phyloP scores from a whole-genome alignment of 2,329 filamentous ascomycete genomes.

The Pezicula rhizophila region DNA sequence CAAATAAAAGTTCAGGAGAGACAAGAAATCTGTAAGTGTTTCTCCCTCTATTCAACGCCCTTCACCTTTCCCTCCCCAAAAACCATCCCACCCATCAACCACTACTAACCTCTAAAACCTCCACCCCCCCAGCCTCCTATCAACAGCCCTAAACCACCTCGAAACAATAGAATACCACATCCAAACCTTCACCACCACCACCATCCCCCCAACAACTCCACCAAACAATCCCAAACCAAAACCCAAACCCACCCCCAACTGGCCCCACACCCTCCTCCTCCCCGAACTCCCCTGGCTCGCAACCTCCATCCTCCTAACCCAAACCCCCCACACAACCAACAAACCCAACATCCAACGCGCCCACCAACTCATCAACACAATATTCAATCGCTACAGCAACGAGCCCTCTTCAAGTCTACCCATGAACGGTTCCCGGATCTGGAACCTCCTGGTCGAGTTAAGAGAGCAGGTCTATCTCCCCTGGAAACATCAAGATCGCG shows the following conservation, averaged over 20 bases:
- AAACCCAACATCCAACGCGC: constrained; percentile 9
- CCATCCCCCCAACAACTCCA: constrained; percentile 11
- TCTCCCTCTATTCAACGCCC: no score
- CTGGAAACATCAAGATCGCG: background rate
- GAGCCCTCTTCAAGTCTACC: no score
- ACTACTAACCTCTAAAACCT: no score
- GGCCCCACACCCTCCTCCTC: constrained; percentile 4
- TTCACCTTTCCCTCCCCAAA: no score
- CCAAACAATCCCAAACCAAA: no score
- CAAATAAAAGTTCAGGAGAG: background rate
- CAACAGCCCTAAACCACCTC: constrained; percentile 9
- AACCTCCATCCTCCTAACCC: constrained; percentile 9
- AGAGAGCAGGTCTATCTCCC: background rate
- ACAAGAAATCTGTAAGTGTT: background rate
- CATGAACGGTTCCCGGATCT: constrained; percentile 9
- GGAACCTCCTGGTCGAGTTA: constrained; percentile 11
- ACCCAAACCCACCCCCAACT: no score
- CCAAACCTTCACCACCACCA: constrained; percentile 3
- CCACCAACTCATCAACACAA: constrained; percentile 7
- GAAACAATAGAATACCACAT: constrained; percentile 14
- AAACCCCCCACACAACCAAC: constrained; percentile 2
- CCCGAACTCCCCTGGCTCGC: constrained; percentile 15
- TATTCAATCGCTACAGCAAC: no score
- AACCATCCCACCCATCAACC: no score
- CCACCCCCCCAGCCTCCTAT: no score